Conservation (phyloP, 371 early-diverging fungal genomes). For the Zancudomyces culisetae region DNA sequence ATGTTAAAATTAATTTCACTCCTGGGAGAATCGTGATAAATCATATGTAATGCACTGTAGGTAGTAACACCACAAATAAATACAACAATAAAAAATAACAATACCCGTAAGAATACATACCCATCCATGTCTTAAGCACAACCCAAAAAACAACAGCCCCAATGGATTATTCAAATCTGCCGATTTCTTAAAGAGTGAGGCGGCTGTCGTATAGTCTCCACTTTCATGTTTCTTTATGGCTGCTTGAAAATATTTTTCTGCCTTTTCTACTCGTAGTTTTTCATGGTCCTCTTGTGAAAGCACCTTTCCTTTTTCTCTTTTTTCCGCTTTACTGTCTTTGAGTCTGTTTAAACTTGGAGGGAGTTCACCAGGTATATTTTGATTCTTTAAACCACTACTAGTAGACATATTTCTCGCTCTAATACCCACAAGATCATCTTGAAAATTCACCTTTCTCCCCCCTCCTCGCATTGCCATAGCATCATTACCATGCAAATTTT, state of each 20-base stretch:
- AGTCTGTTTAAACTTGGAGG: constrained; percentile 1
- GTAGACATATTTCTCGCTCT: too few relatives aligned
- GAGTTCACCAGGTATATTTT: background rate
- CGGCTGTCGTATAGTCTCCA: constrained; percentile 59
- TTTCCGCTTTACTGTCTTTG: background rate
- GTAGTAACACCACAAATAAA: too few relatives aligned
- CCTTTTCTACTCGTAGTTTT: background rate
- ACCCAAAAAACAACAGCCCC: constrained; percentile 71
- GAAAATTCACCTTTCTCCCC: background rate
- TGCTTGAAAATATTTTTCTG: constrained; percentile 1
- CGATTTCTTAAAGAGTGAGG: constrained; percentile 58
- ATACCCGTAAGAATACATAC: constrained; percentile 42
- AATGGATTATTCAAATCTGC: constrained; percentile 51
- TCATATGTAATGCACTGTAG: too few relatives aligned
- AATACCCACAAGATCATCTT: too few relatives aligned
- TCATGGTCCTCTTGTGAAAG: background rate
- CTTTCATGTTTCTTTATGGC: constrained; percentile 34
- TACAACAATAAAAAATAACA: constrained; percentile 39
- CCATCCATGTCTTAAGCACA: constrained; percentile 83
- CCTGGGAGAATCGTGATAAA: too few relatives aligned
- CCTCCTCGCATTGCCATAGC: background rate
- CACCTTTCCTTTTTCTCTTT: background rate
- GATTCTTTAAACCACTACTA: background rate
- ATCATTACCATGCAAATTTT: background rate
- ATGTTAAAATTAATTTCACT: too few relatives aligned